Conservation (phyloP, 2,329 filamentous ascomycete genomes). For the Trichoderma simmonsii region DNA sequence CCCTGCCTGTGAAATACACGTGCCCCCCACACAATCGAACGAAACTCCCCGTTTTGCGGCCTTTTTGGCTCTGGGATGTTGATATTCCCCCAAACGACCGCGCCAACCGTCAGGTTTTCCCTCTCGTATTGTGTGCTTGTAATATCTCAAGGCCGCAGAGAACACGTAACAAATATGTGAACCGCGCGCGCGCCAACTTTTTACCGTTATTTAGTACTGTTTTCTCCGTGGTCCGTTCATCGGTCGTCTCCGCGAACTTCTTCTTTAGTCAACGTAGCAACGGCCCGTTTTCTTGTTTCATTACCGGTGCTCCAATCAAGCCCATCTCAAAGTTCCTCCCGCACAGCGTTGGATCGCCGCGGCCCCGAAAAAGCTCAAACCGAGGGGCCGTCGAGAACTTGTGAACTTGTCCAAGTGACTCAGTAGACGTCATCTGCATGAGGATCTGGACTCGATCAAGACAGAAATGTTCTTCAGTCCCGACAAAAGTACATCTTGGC, state of each 20-base stretch:
- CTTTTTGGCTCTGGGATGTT: background rate
- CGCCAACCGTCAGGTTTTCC: constrained; percentile 10
- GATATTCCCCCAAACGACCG: background rate
- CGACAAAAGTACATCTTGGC: background rate
- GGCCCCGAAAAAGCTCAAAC: background rate
- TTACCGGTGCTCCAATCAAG: background rate
- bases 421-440: background rate
- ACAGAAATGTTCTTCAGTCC: background rate
- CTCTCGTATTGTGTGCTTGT: background rate
- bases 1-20: background rate
- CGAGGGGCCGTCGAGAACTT: background rate
- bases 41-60: background rate
- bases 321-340: background rate
- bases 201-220: background rate
- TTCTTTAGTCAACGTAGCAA: background rate
- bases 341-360: constrained; percentile 5
- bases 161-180: background rate
- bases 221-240: background rate
- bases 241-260: background rate
- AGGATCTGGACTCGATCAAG: background rate
- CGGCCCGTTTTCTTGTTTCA: background rate
- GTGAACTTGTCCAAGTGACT: background rate
- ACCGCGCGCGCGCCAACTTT: background rate
- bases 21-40: constrained; percentile 4
- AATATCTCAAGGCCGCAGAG: background rate